Evolutionary conservation across 169 alveolate genomes (phyloP).

Genomic region (Miamiensis avidus): DNA sequence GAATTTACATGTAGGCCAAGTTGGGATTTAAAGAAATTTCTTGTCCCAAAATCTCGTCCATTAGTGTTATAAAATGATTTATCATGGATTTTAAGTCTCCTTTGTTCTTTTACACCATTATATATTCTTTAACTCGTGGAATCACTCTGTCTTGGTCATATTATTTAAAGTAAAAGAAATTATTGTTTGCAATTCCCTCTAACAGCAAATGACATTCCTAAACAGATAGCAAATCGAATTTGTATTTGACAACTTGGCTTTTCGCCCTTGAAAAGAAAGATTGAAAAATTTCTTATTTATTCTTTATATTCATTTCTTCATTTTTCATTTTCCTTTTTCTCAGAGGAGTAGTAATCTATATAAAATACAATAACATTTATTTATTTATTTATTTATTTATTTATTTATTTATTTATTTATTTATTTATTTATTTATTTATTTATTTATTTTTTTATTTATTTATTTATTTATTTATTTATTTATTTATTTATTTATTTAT

Average conservation of each 20-base stretch:
- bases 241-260: neutral
- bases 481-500: conserved; percentile 11
- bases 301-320: neutral
- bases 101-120: too few relatives aligned
- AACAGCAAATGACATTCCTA: neutral
- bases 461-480: conserved; percentile 14
- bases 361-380: neutral
- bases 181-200: neutral
- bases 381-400: conserved; percentile 14
- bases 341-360: too few relatives aligned
- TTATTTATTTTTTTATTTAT: conserved; percentile 11
- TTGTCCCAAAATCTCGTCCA: neutral
- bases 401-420: conserved; percentile 14
- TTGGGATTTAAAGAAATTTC: neutral
- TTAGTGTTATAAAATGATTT: too few relatives aligned
- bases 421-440: conserved; percentile 14
- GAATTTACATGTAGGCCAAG: neutral
- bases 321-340: too few relatives aligned
- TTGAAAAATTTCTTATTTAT: neutral
- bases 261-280: neutral
- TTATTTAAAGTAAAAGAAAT: too few relatives aligned
- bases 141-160: neutral
- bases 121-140: neutral
- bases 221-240: neutral
- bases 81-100: neutral